Percentiles rank a stretch among this genome's conserved stretches.
phyloP scores from a whole-genome alignment of 768 basidiomycete species.

The Rhodosporidiobolus sp. region DNA sequence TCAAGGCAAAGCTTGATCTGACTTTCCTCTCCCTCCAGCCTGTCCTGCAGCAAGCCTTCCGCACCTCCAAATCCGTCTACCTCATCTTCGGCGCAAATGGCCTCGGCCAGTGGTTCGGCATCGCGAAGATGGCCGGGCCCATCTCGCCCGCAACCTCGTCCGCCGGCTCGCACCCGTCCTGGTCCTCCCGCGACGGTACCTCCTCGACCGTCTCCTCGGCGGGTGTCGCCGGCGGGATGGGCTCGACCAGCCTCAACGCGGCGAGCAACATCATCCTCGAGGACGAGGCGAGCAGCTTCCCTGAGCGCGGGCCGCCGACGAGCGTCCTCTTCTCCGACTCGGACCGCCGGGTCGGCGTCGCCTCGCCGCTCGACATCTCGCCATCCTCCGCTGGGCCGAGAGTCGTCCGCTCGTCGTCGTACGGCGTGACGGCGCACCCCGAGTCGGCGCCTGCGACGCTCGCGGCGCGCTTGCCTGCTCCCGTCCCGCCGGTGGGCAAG shows the following conservation, averaged over 20 bases:
- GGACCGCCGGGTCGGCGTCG: conserved; percentile 30
- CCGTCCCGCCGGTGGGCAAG: neutral
- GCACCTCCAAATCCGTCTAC: conserved; percentile 78
- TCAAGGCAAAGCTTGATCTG: conserved; percentile 67
- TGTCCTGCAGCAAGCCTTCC: conserved; percentile 84
- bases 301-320: neutral
- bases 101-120: conserved; percentile 91
- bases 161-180: conserved; percentile 17
- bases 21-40: conserved; percentile 57
- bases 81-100: conserved; percentile 91
- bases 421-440: neutral
- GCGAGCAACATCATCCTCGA: conserved; percentile 32
- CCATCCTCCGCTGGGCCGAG: conserved; percentile 7
- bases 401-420: neutral
- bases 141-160: conserved; percentile 49
- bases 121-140: conserved; percentile 66
- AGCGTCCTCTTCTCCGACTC: conserved; percentile 41
- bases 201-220: neutral
- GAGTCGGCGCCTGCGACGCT: conserved; percentile 6
- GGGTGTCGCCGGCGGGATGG: neutral
- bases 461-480: neutral
- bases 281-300: conserved; percentile 32
- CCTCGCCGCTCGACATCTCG: conserved; percentile 6
- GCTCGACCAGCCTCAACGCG: neutral
- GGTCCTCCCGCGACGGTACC: conserved; percentile 1